Conservation (phyloP, 1,139 yeast species). For the Hemisphaericaspora xylanilytica region DNA sequence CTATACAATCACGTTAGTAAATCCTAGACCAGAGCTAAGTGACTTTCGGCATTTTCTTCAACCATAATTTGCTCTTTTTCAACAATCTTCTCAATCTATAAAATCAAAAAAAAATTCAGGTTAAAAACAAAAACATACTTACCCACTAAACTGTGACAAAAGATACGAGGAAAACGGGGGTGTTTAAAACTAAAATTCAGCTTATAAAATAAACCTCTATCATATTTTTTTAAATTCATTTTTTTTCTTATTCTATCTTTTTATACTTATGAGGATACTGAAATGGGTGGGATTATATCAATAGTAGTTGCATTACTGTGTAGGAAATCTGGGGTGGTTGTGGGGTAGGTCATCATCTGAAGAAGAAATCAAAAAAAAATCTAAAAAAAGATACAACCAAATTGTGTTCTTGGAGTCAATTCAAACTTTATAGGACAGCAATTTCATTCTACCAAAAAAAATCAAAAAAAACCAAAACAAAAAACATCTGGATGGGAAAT, state of each 20-base stretch:
- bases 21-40: conserved; percentile 11
- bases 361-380: conserved; percentile 5
- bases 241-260: conserved; percentile 8
- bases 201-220: conserved; percentile 1
- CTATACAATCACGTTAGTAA: conserved; percentile 7
- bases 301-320: neutral
- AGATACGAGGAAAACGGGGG: conserved; percentile 3
- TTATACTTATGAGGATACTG: neutral
- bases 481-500: neutral
- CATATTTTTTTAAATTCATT: conserved; percentile 5
- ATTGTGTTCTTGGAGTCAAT: neutral
- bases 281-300: neutral
- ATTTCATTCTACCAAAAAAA: conserved; percentile 2
- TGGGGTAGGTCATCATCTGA: neutral
- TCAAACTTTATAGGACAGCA: neutral
- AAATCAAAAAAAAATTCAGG: conserved; percentile 3
- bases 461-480: conserved; percentile 2
- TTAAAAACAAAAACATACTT: conserved; percentile 4
- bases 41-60: conserved; percentile 2
- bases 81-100: conserved; percentile 7
- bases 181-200: neutral
- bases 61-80: too few species aligned
- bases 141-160: conserved; percentile 6
- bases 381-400: conserved; percentile 1
- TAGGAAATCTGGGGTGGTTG: neutral